phyloP scores from a whole-genome alignment of 805 yeast species.

The Candida dendrica region DNA sequence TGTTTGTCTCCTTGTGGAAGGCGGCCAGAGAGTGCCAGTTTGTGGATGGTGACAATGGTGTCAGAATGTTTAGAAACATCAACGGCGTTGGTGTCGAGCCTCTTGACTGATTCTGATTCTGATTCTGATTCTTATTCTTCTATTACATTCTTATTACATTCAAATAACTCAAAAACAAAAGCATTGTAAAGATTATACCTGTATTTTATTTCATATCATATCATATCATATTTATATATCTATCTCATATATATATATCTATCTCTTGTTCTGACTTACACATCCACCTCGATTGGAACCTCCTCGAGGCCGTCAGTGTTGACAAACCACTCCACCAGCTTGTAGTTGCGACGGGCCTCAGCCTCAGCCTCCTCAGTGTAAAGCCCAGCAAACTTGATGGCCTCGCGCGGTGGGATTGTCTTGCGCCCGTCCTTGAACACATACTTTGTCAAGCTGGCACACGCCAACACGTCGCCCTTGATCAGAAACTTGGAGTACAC shows the following conservation, averaged over 20 bases:
- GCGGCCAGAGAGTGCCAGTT: conserved; percentile 61
- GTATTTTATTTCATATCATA: too few relatives aligned
- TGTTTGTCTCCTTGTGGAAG: conserved; percentile 64
- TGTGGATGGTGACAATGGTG: conserved; percentile 67
- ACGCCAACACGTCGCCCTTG: conserved; percentile 31
- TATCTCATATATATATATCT: background rate
- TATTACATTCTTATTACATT: too few relatives aligned
- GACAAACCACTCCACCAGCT: conserved; percentile 30
- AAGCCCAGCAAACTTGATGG: conserved; percentile 48
- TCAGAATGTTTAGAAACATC: conserved; percentile 66
- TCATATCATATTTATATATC: background rate
- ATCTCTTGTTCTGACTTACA: background rate
- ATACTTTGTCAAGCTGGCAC: conserved; percentile 66
- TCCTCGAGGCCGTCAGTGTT: conserved; percentile 29
- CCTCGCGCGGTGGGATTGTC: conserved; percentile 63
- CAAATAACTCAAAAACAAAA: too few relatives aligned
- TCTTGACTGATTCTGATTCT: background rate
- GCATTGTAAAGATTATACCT: too few relatives aligned
- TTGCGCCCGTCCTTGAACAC: conserved; percentile 74
- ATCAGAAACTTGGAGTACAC: conserved; percentile 56
- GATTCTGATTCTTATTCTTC: too few relatives aligned
- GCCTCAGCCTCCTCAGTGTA: conserved; percentile 43
- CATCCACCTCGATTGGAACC: conserved; percentile 3
- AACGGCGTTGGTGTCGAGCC: conserved; percentile 47
- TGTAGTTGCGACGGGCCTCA: conserved; percentile 32